Percentiles rank a stretch among this genome's conserved stretches.
Conservation (phyloP, 768 basidiomycete genomes). For the Kwoniella europaea region DNA sequence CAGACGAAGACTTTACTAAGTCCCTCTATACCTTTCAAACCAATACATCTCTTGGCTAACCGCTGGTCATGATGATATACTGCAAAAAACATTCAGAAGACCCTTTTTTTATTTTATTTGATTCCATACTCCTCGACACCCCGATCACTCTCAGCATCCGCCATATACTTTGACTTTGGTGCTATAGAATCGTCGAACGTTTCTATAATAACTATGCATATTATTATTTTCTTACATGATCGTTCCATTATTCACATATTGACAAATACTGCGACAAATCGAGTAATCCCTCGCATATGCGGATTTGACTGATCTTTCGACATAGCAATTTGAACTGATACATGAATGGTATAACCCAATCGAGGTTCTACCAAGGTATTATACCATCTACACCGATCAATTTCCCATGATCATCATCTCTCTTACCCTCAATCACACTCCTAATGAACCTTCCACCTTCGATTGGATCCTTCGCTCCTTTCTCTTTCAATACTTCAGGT, state of each 20-base stretch:
- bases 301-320: too few relatives aligned
- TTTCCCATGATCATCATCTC: constrained; percentile 31
- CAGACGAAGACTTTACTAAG: constrained; percentile 14
- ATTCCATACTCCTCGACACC: not conserved
- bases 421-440: constrained; percentile 34
- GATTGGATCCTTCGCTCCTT: constrained; percentile 33
- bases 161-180: not conserved
- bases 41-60: not conserved
- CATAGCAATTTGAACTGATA: not conserved
- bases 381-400: constrained; percentile 20
- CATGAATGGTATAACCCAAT: not conserved
- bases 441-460: constrained; percentile 31
- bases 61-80: not conserved
- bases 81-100: too few relatives aligned
- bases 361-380: constrained; percentile 17
- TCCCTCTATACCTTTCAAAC: too few relatives aligned
- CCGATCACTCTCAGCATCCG: not conserved
- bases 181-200: constrained; percentile 4
- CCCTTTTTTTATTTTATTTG: not conserved
- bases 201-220: constrained; percentile 1
- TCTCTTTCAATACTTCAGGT: constrained; percentile 6
- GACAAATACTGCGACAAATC: too few relatives aligned
- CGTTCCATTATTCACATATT: too few relatives aligned
- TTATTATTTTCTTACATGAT: not conserved
- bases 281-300: too few relatives aligned